phyloP scores from a whole-genome alignment of 2,329 filamentous ascomycete species.

The Paecilomyces fulvus region DNA sequence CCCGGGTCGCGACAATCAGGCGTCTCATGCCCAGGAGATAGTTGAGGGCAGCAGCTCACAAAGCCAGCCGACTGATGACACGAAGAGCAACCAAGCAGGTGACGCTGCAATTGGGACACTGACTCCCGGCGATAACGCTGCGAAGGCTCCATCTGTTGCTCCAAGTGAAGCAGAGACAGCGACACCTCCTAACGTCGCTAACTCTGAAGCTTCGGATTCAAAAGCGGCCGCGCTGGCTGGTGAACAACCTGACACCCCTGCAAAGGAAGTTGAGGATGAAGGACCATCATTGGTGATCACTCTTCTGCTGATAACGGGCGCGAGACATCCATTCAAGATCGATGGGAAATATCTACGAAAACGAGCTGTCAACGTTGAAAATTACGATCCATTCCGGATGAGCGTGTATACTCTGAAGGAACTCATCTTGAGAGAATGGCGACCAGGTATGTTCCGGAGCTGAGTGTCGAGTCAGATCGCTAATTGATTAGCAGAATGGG shows the following conservation, averaged over 20 bases:
- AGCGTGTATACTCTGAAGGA: slow-evolving; percentile 93
- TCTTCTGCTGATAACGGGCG: slow-evolving; percentile 70
- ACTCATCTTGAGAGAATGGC: slow-evolving; percentile 86
- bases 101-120: neutral
- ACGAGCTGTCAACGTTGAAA: slow-evolving; percentile 68
- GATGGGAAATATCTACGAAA: slow-evolving; percentile 78
- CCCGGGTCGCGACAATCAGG: neutral
- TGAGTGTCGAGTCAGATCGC: neutral
- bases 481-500: slow-evolving; percentile 58
- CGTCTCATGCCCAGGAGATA: neutral
- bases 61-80: neutral
- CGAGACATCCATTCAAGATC: slow-evolving; percentile 81
- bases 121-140: neutral
- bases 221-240: neutral
- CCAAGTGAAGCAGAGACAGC: neutral
- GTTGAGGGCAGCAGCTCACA: neutral
- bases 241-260: slow-evolving; percentile 7
- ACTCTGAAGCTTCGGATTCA: neutral
- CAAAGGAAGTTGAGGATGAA: slow-evolving; percentile 29
- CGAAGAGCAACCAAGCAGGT: neutral
- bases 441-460: slow-evolving; percentile 47
- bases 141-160: neutral
- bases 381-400: slow-evolving; percentile 76
- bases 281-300: slow-evolving; percentile 53
- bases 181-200: neutral